Evolutionary conservation across 768 basidiomycete genomes (phyloP).

Genomic region (Lactarius deliciosus): DNA sequence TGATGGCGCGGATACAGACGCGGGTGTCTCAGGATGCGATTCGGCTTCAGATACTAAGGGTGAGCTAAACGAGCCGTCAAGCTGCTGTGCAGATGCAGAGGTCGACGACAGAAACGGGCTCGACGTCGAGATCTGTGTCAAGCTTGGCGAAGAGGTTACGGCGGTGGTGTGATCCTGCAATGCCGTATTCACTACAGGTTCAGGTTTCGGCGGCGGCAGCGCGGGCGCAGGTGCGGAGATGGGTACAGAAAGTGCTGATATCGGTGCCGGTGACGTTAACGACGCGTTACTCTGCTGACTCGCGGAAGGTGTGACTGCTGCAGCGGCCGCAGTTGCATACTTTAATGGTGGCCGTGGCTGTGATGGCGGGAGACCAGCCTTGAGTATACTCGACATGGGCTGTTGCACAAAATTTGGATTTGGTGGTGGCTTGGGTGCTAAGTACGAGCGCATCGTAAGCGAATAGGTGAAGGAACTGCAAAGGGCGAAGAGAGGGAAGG

Average conservation of each 20-base stretch:
- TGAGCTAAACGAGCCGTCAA: slow-evolving; percentile 67
- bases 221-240: slow-evolving; percentile 42
- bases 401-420: slow-evolving; percentile 80
- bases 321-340: slow-evolving; percentile 90
- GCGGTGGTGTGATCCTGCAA: slow-evolving; percentile 40
- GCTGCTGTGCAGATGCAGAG: slow-evolving; percentile 57
- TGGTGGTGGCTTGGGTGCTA: slow-evolving; percentile 69
- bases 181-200: slow-evolving; percentile 24
- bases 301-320: slow-evolving; percentile 44
- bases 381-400: slow-evolving; percentile 73
- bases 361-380: slow-evolving; percentile 61
- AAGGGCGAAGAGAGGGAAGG: background rate
- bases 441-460: slow-evolving; percentile 13
- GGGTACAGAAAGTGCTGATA: slow-evolving; percentile 40
- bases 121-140: slow-evolving; percentile 81
- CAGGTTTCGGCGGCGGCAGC: slow-evolving; percentile 36
- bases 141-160: slow-evolving; percentile 68
- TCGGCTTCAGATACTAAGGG: slow-evolving; percentile 70
- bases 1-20: slow-evolving; percentile 61
- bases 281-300: slow-evolving; percentile 39
- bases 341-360: slow-evolving; percentile 74
- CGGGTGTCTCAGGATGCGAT: slow-evolving; percentile 39
- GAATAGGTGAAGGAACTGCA: background rate
- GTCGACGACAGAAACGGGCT: slow-evolving; percentile 82
- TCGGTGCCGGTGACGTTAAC: slow-evolving; percentile 35